These are phyloP conservation scores for Volvox africanus DNA, from an alignment of 139 green algal genomes.

Conservation along the genomic window DNA sequence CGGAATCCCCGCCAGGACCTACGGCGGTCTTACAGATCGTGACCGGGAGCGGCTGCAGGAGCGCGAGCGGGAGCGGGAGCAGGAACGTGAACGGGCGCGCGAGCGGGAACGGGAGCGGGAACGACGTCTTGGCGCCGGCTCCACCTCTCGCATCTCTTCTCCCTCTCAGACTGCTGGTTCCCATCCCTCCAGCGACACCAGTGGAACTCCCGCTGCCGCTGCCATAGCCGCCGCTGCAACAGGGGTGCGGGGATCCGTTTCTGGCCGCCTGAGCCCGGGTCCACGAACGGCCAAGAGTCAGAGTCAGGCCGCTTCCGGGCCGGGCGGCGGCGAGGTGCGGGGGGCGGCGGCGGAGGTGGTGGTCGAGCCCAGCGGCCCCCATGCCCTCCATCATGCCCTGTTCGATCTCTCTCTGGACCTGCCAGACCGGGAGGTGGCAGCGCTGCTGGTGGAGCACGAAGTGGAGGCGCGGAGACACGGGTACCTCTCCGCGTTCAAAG, in stretches of 20 bases:
- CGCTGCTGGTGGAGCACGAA: constrained; percentile 46
- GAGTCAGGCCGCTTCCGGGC: too few relatives aligned
- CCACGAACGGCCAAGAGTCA: too few relatives aligned
- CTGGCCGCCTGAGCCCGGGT: too few relatives aligned
- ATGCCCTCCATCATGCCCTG: background rate
- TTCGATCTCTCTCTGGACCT: background rate
- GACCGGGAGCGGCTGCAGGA: background rate
- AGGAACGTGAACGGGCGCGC: background rate
- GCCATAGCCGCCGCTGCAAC: background rate
- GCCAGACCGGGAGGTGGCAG: constrained; percentile 2
- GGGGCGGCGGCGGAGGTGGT: background rate
- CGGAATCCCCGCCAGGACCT: background rate
- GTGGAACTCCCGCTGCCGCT: background rate
- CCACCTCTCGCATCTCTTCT: background rate
- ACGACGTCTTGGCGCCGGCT: background rate
- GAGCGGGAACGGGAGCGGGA: constrained; percentile 19
- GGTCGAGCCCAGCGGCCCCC: background rate
- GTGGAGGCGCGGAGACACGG: constrained; percentile 30
- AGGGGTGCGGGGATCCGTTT: background rate
- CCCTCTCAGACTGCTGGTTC: background rate
- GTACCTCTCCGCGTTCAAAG: background rate
- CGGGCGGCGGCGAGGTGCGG: background rate
- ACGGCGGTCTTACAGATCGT: background rate
- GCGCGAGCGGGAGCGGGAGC: background rate
- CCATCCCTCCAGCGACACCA: background rate